Conservation (phyloP, 768 basidiomycete genomes). For the Lepiota subincarnata region DNA sequence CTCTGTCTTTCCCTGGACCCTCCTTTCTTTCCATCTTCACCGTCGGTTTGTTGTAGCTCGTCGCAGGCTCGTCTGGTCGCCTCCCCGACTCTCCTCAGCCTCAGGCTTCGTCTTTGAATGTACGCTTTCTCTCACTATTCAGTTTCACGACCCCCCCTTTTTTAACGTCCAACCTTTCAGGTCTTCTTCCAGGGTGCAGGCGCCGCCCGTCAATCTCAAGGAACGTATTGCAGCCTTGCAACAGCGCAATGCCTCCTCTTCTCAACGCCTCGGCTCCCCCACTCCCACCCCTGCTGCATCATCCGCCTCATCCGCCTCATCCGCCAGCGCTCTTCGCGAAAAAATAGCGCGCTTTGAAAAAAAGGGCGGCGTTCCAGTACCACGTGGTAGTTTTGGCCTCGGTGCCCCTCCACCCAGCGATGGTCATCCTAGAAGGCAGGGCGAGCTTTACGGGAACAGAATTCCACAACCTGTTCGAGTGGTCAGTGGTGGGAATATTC, state of each 20-base stretch:
- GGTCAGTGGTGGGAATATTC: slow-evolving; percentile 24
- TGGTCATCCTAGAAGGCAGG: slow-evolving; percentile 45
- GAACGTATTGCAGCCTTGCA: slow-evolving; percentile 82
- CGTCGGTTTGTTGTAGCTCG: neutral
- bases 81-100: neutral
- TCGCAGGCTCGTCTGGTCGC: slow-evolving; percentile 7
- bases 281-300: slow-evolving; percentile 12
- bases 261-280: slow-evolving; percentile 27
- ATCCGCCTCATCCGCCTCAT: slow-evolving; percentile 20
- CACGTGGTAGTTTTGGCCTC: slow-evolving; percentile 70
- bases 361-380: slow-evolving; percentile 72
- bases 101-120: slow-evolving; percentile 1
- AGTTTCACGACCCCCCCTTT: neutral
- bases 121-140: neutral
- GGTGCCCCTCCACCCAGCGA: slow-evolving; percentile 57
- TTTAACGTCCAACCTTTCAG: slow-evolving; percentile 10
- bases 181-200: slow-evolving; percentile 28
- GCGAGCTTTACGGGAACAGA: slow-evolving; percentile 74
- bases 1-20: neutral
- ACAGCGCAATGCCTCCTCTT: slow-evolving; percentile 36
- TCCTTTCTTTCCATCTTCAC: neutral
- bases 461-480: slow-evolving; percentile 42
- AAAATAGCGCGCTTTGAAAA: slow-evolving; percentile 80
- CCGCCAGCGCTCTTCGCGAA: slow-evolving; percentile 39
- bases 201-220: slow-evolving; percentile 55